Evolutionary conservation across 2,329 filamentous ascomycete species (phyloP).

Genomic region (Aspergillus sp.): DNA sequence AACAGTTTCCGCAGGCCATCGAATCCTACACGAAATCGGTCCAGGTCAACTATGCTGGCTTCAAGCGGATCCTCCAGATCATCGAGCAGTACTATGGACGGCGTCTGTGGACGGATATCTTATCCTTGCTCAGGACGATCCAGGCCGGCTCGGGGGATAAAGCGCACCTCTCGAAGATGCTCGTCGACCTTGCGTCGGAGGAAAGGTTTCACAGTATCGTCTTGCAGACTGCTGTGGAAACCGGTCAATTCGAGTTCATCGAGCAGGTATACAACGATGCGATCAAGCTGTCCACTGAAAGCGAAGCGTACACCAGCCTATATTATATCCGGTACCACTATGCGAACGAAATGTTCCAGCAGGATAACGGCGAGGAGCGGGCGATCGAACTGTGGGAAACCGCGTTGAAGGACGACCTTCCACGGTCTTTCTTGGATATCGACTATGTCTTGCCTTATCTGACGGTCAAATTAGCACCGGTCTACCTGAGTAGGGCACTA

Average conservation of each 20-base stretch:
- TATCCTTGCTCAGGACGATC: conserved; percentile 10
- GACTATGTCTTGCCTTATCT: conserved; percentile 21
- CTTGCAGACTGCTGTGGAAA: conserved; percentile 23
- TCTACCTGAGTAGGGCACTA: conserved; percentile 24
- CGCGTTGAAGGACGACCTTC: conserved; percentile 23
- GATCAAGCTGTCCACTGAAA: conserved; percentile 20
- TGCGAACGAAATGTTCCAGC: conserved; percentile 21
- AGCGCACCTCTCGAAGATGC: conserved; percentile 15
- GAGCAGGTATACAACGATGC: conserved; percentile 26
- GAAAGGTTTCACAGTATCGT: conserved; percentile 23
- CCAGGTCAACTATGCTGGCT: conserved; percentile 13
- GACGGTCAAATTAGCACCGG: conserved; percentile 22
- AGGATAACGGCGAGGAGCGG: conserved; percentile 16
- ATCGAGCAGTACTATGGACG: conserved; percentile 19
- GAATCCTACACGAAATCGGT: conserved; percentile 19
- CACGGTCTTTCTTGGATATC: conserved; percentile 18
- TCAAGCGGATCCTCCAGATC: conserved; percentile 17
- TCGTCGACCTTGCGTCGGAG: conserved; percentile 18
- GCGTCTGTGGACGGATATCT: conserved; percentile 19
- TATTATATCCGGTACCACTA: conserved; percentile 24
- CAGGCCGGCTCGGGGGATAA: conserved; percentile 6
- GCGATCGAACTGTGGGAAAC: conserved; percentile 24
- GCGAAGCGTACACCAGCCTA: conserved; percentile 13
- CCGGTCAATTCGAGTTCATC: conserved; percentile 22
- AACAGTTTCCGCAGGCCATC: conserved; percentile 16